Percentiles rank a stretch among this genome's conserved stretches.
phyloP scores from a whole-genome alignment of 2,329 filamentous ascomycete genomes.

The Coleophoma cylindrospora region DNA sequence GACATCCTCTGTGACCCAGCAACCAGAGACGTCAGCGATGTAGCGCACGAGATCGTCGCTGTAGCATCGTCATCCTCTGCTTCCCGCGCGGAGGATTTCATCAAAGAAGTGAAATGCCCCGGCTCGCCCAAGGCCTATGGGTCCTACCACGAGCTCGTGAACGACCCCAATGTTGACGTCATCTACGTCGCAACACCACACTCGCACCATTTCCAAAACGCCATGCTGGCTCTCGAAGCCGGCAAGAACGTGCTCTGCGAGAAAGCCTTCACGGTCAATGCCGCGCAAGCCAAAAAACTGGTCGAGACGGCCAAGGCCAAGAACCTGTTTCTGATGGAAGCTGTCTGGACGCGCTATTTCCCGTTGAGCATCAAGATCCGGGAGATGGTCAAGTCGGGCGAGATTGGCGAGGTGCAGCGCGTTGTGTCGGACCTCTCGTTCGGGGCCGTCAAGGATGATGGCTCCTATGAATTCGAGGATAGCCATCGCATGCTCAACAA shows the following conservation, averaged over 20 bases:
- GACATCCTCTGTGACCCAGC: conserved; percentile 59
- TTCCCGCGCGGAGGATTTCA: conserved; percentile 55
- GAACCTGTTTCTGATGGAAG: conserved; percentile 57
- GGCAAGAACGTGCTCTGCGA: conserved; percentile 68
- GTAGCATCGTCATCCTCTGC: conserved; percentile 60
- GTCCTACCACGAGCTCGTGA: conserved; percentile 60
- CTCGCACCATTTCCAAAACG: conserved; percentile 69
- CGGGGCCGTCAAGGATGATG: conserved; percentile 44
- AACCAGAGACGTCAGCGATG: conserved; percentile 52
- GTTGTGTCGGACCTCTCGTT: conserved; percentile 35
- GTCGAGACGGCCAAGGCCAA: conserved; percentile 56
- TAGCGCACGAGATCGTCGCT: conserved; percentile 58
- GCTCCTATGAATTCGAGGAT: conserved; percentile 33
- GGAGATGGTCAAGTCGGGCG: conserved; percentile 36
- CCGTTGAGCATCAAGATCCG: conserved; percentile 56
- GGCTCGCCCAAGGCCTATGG: conserved; percentile 57
- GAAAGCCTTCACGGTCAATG: conserved; percentile 69
- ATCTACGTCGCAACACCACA: conserved; percentile 69
- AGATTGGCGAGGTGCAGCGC: conserved; percentile 38
- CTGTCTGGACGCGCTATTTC: conserved; percentile 69
- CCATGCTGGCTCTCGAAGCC: conserved; percentile 57
- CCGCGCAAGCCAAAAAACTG: conserved; percentile 54
- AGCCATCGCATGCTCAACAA: conserved; percentile 63
- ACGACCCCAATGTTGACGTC: conserved; percentile 60
- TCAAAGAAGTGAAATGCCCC: conserved; percentile 50